Conservation (phyloP, 2,329 filamentous ascomycete species). For the Exophiala sp. region DNA sequence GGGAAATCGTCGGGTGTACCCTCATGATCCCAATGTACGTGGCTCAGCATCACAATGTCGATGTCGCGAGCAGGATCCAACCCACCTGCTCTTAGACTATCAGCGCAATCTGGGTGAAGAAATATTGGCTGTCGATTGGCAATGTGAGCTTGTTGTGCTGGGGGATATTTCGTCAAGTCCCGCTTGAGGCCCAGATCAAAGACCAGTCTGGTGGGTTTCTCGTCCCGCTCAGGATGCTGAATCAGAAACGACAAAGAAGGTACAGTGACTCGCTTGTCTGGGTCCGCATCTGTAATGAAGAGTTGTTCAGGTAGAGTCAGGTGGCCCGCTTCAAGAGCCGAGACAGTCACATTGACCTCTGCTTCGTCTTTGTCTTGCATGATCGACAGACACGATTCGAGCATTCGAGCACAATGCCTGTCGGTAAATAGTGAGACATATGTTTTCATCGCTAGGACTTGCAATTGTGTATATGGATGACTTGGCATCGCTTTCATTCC, state of each 20-base stretch:
- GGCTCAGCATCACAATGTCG: slow-evolving; percentile 39
- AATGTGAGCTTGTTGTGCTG: slow-evolving; percentile 37
- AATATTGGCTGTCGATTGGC: slow-evolving; percentile 29
- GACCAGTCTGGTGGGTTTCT: slow-evolving; percentile 35
- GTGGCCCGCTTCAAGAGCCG: slow-evolving; percentile 38
- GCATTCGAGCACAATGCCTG: no score
- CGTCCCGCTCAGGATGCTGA: slow-evolving; percentile 38
- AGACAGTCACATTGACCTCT: slow-evolving; percentile 33
- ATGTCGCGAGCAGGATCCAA: slow-evolving; percentile 35
- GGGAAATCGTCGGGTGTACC: slow-evolving; percentile 52
- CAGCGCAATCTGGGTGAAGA: slow-evolving; percentile 28
- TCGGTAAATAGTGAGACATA: no score
- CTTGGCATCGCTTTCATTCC: no score
- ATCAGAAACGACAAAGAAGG: slow-evolving; percentile 52
- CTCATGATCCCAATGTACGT: slow-evolving; percentile 34
- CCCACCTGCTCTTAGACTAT: slow-evolving; percentile 35
- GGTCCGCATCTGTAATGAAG: slow-evolving; percentile 44
- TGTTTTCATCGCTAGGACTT: no score
- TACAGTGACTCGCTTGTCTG: slow-evolving; percentile 43
- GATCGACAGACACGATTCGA: no score
- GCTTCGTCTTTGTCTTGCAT: slow-evolving; percentile 10
- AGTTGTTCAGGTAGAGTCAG: slow-evolving; percentile 45
- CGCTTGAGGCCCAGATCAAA: slow-evolving; percentile 52
- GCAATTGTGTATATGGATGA: no score
- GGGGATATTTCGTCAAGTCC: slow-evolving; percentile 41